These are phyloP conservation scores for Lolium multiflorum DNA, from an alignment of 176 grass and related monocot genomes.

Conservation along the genomic window DNA sequence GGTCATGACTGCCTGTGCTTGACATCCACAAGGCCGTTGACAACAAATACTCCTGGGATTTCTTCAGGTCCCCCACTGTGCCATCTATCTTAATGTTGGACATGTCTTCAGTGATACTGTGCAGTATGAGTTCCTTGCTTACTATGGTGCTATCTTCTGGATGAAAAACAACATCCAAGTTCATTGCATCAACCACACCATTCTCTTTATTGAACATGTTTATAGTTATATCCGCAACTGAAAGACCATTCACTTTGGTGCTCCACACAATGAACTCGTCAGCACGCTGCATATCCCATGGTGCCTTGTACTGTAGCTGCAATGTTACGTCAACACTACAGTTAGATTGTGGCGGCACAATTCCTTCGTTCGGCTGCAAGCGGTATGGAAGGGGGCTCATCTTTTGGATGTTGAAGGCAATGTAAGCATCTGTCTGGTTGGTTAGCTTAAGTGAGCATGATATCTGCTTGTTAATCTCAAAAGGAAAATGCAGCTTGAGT, in stretches of 20 bases:
- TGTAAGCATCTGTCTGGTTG: not conserved
- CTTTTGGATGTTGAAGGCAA: not conserved
- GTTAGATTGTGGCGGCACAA: not conserved
- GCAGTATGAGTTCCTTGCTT: not conserved
- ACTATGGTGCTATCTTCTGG: not conserved
- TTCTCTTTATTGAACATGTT: not conserved
- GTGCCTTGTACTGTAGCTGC: constrained; percentile 13
- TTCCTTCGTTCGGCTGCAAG: not conserved
- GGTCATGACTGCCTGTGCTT: too few relatives aligned
- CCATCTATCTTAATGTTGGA: too few relatives aligned
- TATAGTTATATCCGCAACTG: not conserved
- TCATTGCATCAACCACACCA: not conserved
- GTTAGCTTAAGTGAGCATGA: not conserved
- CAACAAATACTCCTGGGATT: too few relatives aligned
- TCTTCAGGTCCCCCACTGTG: too few relatives aligned
- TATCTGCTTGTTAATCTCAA: not conserved
- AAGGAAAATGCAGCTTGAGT: not conserved
- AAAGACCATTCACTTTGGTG: not conserved
- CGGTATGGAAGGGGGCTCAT: not conserved
- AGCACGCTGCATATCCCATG: not conserved
- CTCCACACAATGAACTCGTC: not conserved
- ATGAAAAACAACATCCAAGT: not conserved
- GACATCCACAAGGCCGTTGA: too few relatives aligned
- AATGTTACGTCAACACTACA: not conserved
- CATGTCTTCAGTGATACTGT: too few relatives aligned